Percentiles rank a stretch among this genome's conserved stretches.
Evolutionary conservation across 345 rosid species (phyloP).

Genomic region (Aquilaria malaccensis): DNA sequence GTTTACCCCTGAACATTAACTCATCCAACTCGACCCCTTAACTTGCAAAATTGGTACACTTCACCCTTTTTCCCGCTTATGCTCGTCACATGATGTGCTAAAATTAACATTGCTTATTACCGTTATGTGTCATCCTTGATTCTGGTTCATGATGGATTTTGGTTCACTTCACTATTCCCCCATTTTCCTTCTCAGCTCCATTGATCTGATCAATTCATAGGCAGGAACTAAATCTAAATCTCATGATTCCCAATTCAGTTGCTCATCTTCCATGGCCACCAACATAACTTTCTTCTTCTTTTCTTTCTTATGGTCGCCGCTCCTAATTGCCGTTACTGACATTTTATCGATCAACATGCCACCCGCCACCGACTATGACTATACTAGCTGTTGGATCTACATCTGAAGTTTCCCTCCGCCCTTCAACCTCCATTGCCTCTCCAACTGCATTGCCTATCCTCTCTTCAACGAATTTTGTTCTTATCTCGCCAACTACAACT

Average conservation of each 20-base stretch:
- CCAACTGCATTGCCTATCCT: slow-evolving; percentile 64
- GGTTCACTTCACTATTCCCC: not conserved
- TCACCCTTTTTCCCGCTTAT: too few relatives aligned
- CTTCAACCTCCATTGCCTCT: slow-evolving; percentile 81
- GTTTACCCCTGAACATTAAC: too few relatives aligned
- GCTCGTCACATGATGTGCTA: too few relatives aligned
- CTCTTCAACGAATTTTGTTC: slow-evolving; percentile 64
- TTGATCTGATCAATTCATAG: too few relatives aligned
- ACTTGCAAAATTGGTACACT: too few relatives aligned
- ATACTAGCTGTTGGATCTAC: slow-evolving; percentile 81
- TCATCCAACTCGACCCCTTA: too few relatives aligned
- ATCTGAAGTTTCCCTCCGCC: slow-evolving; percentile 64
- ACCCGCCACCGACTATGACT: slow-evolving; percentile 19
- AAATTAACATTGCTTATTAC: too few relatives aligned
- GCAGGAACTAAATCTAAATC: too few relatives aligned
- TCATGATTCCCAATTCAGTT: slow-evolving; percentile 6
- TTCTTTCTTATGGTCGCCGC: slow-evolving; percentile 15
- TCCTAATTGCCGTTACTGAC: slow-evolving; percentile 21
- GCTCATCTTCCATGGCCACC: slow-evolving; percentile 25
- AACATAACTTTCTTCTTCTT: slow-evolving; percentile 10
- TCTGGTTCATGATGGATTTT: too few relatives aligned
- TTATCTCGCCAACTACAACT: slow-evolving; percentile 74
- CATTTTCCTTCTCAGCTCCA: not conserved
- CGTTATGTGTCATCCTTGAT: too few relatives aligned
- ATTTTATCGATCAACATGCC: slow-evolving; percentile 9